Conservation (phyloP, 257 asterid species). For the Petunia secreta region DNA sequence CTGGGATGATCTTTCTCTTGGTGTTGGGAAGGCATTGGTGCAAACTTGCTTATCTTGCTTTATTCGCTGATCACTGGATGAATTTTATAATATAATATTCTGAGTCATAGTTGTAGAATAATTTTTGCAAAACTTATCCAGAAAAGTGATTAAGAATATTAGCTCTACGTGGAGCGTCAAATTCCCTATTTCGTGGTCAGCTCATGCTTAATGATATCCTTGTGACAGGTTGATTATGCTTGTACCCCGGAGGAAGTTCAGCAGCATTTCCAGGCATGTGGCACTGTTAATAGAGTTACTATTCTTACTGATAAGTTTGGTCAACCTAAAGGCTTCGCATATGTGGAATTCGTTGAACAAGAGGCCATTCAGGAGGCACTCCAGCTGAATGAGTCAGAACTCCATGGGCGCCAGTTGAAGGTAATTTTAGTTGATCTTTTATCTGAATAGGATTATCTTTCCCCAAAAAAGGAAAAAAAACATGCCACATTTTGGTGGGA, state of each 20-base stretch:
- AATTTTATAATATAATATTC: not conserved
- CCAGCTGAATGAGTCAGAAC: constrained; percentile 85
- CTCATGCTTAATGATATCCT: constrained; percentile 19
- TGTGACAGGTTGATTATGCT: constrained; percentile 85
- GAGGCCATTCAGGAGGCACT: constrained; percentile 94
- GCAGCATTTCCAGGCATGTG: constrained; percentile 96
- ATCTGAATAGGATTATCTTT: not conserved
- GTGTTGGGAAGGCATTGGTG: not conserved
- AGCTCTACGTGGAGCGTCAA: not conserved
- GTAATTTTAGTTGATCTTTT: constrained; percentile 36
- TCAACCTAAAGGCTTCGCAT: constrained; percentile 98
- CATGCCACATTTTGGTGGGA: constrained; percentile 20
- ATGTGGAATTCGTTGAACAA: constrained; percentile 84
- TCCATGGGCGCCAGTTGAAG: constrained; percentile 97
- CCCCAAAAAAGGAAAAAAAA: not conserved
- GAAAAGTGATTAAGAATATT: not conserved
- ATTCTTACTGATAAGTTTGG: constrained; percentile 95
- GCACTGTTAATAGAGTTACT: constrained; percentile 93
- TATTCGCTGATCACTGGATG: not conserved
- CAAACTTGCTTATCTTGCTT: constrained; percentile 8
- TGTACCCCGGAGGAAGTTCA: constrained; percentile 99
- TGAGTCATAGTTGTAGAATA: not conserved
- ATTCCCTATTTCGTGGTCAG: not conserved
- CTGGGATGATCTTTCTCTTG: not conserved
- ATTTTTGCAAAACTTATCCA: not conserved